Base-by-base conservation (phyloP, 2,329 filamentous ascomycete species). In the Biscogniauxia marginata region DNA sequence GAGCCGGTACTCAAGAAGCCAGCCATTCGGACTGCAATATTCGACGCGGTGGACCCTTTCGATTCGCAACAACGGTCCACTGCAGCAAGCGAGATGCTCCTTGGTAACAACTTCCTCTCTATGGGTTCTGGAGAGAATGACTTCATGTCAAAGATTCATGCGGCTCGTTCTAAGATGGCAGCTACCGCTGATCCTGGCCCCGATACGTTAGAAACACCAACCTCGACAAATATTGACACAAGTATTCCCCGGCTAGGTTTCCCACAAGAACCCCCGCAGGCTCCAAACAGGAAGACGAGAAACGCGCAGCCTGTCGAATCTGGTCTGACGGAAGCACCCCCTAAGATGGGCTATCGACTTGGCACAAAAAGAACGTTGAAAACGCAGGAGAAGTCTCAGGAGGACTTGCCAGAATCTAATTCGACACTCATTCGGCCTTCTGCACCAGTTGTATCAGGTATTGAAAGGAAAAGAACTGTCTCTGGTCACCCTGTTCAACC, bases 391-490 rank as follows among this genome's bases (percentile, higher is more conserved):
- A 71, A 72, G 66, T 58, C 65, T 46, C 63, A 76, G 67, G 63
- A 73, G 65, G 81, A 83, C 11, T 63, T 65, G 49, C 63, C 71
- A 2, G 82, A 84, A 43, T 70, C 75, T 1, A 74, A 65, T 59
- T 72, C 63, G 53, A 70, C 62, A 48, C 67, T 66, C 49, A 71
- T 65, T 73, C 69, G 77, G 75, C 66, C 76, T 54, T 67, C 77
- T 18, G 69, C 59, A 46, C 53, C 74, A 60, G 63, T 77, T 59
- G 59, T 72, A 16, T 71, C 79, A 19, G 78, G 76, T 3, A 74
- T 79, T 13, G 90, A 93, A 58, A 85, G 92, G 71, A 98, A 97
- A 75, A 86, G 93, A 64, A 97, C 92, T 1, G 84, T 96, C n/a
- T 96, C 93, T 44, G 93, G 93, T 3, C 91, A 96, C 64, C 83